Evolutionary conservation across 2,329 filamentous ascomycete species (phyloP), one percentile per base, ranked within the genome.

Genomic region (Colletotrichum navitas): DNA sequence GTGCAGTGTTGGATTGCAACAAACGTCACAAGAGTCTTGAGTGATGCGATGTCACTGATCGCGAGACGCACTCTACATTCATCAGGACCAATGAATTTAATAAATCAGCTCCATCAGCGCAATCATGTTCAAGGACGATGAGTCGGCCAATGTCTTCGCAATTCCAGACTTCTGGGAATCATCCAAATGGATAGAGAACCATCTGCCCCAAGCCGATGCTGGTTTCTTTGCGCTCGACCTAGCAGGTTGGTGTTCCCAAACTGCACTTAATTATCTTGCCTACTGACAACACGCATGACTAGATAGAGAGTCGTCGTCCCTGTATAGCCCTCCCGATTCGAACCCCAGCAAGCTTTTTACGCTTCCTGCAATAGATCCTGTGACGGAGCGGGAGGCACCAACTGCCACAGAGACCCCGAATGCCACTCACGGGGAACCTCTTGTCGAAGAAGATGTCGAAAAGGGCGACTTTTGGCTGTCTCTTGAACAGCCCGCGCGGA

Each of bases 91-190:
- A 71, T 72, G 55, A 8, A 18, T 16, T 12, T 56, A 12, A 45
- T n/a, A 36, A 60, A 56, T 24, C 34, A 56, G 16, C 6, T n/a
- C 18, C 45, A 39, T 36, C 29, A 68, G 68, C 62, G 49, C 74
- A 36, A 74, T 73, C 26, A 85, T 84, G 81, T 78, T 80, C 66
- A 79, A 82, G 72, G 79, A 85, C 64, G 80, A 84, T 71, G 82
- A 85, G 51, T 77, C 81, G 65, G 83, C 87, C 59, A 81, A 91
- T 77, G 85, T 91, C 41, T 93, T 93, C 77, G 86, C 87, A 49
- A 89, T 90, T 56, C 89, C 89, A 49, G 85, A 91, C 76, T 86
- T 92, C 72, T 89, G 87, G 86, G 83, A 83, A 66, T 81, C 85
- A 34, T 89, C 90, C 2, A 84, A 81, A 74, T 86, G 86, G 79